Conservation (phyloP, 805 yeast species). For the Spathaspora girioi region DNA sequence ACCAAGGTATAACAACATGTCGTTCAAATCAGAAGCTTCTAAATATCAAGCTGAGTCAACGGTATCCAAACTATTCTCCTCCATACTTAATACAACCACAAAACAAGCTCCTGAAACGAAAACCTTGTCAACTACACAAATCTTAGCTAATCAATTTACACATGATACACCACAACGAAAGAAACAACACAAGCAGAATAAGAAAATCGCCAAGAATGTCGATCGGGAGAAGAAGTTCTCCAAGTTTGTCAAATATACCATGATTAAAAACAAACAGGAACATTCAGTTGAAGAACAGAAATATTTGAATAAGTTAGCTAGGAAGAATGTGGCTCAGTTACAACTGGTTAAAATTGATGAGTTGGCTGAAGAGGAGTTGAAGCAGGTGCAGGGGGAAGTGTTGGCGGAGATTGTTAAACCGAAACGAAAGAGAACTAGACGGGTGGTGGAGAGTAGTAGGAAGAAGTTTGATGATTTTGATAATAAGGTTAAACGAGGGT, state of each 20-base stretch:
- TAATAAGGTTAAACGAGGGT: slow-evolving; percentile 41
- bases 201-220: slow-evolving; percentile 23
- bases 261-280: slow-evolving; percentile 30
- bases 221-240: slow-evolving; percentile 29
- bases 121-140: slow-evolving; percentile 14
- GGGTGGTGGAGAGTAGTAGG: slow-evolving; percentile 5
- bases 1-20: slow-evolving; percentile 14
- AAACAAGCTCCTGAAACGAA: background rate
- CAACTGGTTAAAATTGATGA: slow-evolving; percentile 29
- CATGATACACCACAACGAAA: slow-evolving; percentile 14
- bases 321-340: slow-evolving; percentile 31
- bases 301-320: slow-evolving; percentile 35
- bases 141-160: slow-evolving; percentile 14
- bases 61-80: slow-evolving; percentile 33
- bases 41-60: slow-evolving; percentile 34
- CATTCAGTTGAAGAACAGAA: slow-evolving; percentile 32
- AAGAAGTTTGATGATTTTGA: slow-evolving; percentile 24
- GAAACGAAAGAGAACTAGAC: slow-evolving; percentile 17
- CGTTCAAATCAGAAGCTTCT: slow-evolving; percentile 24
- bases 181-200: slow-evolving; percentile 19
- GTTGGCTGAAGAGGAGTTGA: slow-evolving; percentile 26
- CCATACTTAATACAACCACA: slow-evolving; percentile 9
- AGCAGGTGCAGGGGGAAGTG: slow-evolving; percentile 14
- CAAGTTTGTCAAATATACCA: slow-evolving; percentile 34
- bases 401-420: slow-evolving; percentile 19